phyloP scores from a whole-genome alignment of 2,329 filamentous ascomycete species.

The Clonostachys rhizophaga region DNA sequence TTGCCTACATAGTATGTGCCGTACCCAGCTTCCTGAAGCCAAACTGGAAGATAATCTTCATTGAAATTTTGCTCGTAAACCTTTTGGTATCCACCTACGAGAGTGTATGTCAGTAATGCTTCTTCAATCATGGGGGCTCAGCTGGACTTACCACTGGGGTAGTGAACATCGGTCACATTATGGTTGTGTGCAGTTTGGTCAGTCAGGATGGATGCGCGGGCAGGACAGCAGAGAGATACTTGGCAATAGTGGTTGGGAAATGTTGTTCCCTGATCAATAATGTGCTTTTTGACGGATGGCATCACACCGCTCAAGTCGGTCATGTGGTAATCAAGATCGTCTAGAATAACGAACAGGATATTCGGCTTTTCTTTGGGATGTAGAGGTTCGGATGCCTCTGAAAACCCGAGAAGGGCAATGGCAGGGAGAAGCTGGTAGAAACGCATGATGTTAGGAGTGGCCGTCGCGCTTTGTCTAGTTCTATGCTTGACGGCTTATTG shows the following conservation, averaged over 20 bases:
- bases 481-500: too few relatives aligned
- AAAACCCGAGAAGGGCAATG: too few relatives aligned
- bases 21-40: constrained; percentile 44
- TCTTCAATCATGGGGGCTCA: too few relatives aligned
- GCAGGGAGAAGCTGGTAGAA: too few relatives aligned
- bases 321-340: constrained; percentile 56
- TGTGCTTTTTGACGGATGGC: neutral
- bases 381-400: neutral
- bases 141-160: neutral
- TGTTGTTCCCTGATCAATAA: constrained; percentile 1
- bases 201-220: constrained; percentile 1
- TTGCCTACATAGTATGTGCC: constrained; percentile 50
- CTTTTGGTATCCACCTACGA: constrained; percentile 34
- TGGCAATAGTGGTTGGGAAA: constrained; percentile 5
- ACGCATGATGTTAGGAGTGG: too few relatives aligned
- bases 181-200: constrained; percentile 5
- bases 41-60: constrained; percentile 41
- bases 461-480: too few relatives aligned
- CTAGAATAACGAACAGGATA: constrained; percentile 56
- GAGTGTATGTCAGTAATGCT: neutral
- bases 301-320: constrained; percentile 41
- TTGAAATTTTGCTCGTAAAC: constrained; percentile 44
- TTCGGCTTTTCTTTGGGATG: constrained; percentile 31
- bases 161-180: constrained; percentile 5
- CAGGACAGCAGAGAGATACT: constrained; percentile 4